These are phyloP conservation scores for Quercus agrifolia DNA, from an alignment of 306 rosid species.

Conservation along the genomic window DNA sequence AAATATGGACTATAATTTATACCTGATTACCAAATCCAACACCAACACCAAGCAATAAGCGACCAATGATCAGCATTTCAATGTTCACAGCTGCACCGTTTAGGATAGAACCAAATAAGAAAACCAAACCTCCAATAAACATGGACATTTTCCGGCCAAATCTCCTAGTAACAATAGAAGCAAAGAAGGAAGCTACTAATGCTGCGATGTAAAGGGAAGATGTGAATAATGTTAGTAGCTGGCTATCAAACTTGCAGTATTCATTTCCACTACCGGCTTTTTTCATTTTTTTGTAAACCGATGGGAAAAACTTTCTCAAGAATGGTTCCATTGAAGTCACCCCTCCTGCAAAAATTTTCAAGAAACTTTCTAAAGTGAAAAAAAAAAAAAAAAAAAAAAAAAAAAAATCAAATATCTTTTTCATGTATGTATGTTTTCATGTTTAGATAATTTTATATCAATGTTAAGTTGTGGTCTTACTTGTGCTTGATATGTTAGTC, in stretches of 20 bases:
- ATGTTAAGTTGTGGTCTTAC: too few relatives aligned
- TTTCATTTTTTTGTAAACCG: neutral
- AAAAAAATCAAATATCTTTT: neutral
- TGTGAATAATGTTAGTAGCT: conserved; percentile 27
- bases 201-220: conserved; percentile 48
- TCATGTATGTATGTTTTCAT: too few relatives aligned
- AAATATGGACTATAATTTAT: neutral
- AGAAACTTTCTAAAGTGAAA: neutral
- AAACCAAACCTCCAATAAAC: conserved; percentile 24
- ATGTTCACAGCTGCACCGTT: conserved; percentile 13
- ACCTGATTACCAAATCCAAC: conserved; percentile 49
- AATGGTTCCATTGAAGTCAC: conserved; percentile 37
- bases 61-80: conserved; percentile 31
- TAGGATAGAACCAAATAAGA: conserved; percentile 27
- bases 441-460: too few relatives aligned
- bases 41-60: conserved; percentile 33
- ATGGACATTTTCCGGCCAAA: conserved; percentile 39
- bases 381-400: neutral
- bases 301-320: conserved; percentile 28
- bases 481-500: too few relatives aligned
- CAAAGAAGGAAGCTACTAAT: conserved; percentile 34
- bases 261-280: neutral
- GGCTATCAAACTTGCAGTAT: conserved; percentile 35
- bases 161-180: conserved; percentile 30
- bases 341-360: conserved; percentile 30